These are phyloP conservation scores for Tuber magnatum DNA, from an alignment of 495 filamentous ascomycete genomes.

Conservation along the genomic window DNA sequence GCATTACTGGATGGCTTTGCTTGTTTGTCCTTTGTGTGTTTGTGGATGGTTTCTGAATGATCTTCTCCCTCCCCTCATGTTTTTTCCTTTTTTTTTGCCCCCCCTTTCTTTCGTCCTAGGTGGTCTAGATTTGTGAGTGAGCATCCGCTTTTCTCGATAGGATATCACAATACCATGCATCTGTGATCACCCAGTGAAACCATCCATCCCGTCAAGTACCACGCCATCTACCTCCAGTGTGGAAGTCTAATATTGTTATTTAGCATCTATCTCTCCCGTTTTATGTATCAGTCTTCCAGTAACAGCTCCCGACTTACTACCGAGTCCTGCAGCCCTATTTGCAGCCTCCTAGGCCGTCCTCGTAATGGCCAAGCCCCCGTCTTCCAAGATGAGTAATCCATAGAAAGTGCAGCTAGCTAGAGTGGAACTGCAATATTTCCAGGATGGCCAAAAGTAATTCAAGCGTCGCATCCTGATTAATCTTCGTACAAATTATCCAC, in stretches of 20 bases:
- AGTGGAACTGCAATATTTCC: slow-evolving; percentile 50
- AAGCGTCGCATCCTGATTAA: no score
- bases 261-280: not conserved
- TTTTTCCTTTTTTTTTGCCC: not conserved
- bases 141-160: not conserved
- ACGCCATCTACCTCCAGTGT: not conserved
- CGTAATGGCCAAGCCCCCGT: slow-evolving; percentile 62
- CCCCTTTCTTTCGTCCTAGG: not conserved
- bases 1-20: slow-evolving; percentile 46
- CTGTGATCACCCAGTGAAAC: not conserved
- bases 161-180: not conserved
- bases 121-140: not conserved
- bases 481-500: no score
- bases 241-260: not conserved
- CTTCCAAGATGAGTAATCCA: slow-evolving; percentile 67
- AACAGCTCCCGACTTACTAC: slow-evolving; percentile 44
- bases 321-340: slow-evolving; percentile 65
- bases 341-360: slow-evolving; percentile 71
- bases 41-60: slow-evolving; percentile 37
- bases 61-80: not conserved
- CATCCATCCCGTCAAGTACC: not conserved
- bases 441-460: no score
- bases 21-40: slow-evolving; percentile 32
- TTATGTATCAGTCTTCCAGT: not conserved
- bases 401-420: slow-evolving; percentile 77